Percentiles rank a stretch among this genome's conserved stretches.
Conservation (phyloP, 306 rosid genomes). For the Cicer pinnatifidum region DNA sequence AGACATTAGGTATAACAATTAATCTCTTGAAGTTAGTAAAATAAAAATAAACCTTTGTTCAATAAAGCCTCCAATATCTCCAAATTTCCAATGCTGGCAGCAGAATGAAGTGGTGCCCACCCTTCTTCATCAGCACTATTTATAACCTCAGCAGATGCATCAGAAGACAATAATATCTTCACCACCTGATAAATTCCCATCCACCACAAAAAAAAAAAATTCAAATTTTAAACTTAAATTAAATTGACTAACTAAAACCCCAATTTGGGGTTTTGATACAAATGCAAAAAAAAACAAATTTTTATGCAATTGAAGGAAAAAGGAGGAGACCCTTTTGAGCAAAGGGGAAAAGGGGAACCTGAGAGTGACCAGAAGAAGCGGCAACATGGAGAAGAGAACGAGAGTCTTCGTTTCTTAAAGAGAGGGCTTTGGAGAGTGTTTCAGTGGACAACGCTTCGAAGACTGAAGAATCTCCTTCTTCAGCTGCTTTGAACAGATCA, state of each 20-base stretch:
- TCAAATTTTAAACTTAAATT: constrained; percentile 9
- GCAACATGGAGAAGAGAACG: constrained; percentile 70
- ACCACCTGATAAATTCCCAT: constrained; percentile 56
- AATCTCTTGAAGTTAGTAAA: neutral
- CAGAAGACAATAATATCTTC: constrained; percentile 58
- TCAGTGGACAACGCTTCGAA: constrained; percentile 55
- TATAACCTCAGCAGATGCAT: constrained; percentile 55
- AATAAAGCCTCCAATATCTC: constrained; percentile 65
- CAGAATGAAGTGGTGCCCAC: constrained; percentile 96
- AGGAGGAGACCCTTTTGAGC: neutral
- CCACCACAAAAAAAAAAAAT: neutral
- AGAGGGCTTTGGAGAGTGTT: constrained; percentile 60
- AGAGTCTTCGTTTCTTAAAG: constrained; percentile 73
- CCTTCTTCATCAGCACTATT: constrained; percentile 89
- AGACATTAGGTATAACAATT: neutral
- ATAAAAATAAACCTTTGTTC: constrained; percentile 53
- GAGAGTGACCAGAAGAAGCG: constrained; percentile 65
- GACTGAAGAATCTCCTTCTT: constrained; percentile 62
- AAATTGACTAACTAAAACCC: constrained; percentile 32
- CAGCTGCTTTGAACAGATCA: constrained; percentile 81
- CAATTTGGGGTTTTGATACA: neutral
- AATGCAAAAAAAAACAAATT: constrained; percentile 28
- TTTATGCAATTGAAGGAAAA: constrained; percentile 27
- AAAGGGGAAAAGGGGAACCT: constrained; percentile 51
- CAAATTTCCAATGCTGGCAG: constrained; percentile 73